Evolutionary conservation across 1,139 yeast species (phyloP), one percentile per base, ranked within the genome.

Genomic region (Yamadazyma membranifaciens): DNA sequence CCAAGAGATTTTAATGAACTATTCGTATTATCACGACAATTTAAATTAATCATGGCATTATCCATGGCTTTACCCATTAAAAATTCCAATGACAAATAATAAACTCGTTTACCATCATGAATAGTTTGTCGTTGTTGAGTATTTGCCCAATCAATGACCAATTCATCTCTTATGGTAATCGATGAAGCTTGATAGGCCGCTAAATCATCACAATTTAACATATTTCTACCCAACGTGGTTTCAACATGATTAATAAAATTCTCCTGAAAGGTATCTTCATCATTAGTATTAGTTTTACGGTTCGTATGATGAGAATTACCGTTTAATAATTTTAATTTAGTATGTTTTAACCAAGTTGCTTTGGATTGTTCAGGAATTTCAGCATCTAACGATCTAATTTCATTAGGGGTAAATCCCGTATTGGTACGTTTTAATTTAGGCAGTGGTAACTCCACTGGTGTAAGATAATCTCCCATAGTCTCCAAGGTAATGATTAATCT

Each of bases 51-150:
- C 67, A 91, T 69, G 31, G 97, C 96, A 61, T 89, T 91, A 65
- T 91, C 97, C 76, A 91, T 74, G 37, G 97, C 96, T 55, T 96
- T 78, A 36, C 98, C 97, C 96, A 91, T 88, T 50, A 91, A 71
- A 60, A 88, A 91, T 65, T 91, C 97, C 52, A 91, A 72, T 2
- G 95, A 86, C 48, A 89, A 65, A 60, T 89, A 91, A 65, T 91
- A 91, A 34, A 89, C 83, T 49, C 97, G 73, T 66, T 91, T 91
- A 40, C 87, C 88, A 59, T 87, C 95, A 52, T 80, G 81, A 41
- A 85, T 64, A 14, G 97, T 87, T 62, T 87, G 94, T 52, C 80
- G 76, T 63, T 89, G 96, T 65, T 89, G 97, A 38, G 97, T 89
- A 61, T 84, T 83, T 58, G 91, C 88, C 97, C 97, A 91, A 54